Conservation (phyloP, 768 basidiomycete genomes). For the Leucocoprinus birnbaumii region DNA sequence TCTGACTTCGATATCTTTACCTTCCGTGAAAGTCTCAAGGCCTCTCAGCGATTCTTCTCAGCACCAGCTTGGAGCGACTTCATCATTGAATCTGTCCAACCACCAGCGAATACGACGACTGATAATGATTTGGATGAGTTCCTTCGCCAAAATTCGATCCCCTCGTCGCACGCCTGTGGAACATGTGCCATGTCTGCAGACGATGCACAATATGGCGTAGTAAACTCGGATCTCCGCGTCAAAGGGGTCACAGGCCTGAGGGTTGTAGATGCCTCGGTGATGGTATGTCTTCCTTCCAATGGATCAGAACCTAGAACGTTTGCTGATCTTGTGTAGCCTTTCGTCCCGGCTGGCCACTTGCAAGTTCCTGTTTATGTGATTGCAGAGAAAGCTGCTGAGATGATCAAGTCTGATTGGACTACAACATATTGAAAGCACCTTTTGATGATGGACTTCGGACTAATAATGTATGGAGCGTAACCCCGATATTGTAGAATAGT, state of each 20-base stretch:
- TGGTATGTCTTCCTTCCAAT: slow-evolving; percentile 20
- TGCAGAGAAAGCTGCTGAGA: slow-evolving; percentile 16
- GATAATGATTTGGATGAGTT: slow-evolving; percentile 26
- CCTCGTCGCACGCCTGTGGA: slow-evolving; percentile 27
- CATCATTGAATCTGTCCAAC: slow-evolving; percentile 16
- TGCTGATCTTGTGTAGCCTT: slow-evolving; percentile 8
- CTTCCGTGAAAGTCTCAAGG: slow-evolving; percentile 19
- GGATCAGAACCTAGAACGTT: neutral
- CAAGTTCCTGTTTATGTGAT: slow-evolving; percentile 15
- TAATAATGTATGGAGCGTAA: too few species aligned
- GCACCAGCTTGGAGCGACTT: slow-evolving; percentile 21
- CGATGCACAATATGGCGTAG: slow-evolving; percentile 18
- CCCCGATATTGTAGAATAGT: too few species aligned
- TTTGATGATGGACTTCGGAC: too few species aligned
- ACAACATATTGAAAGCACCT: too few species aligned
- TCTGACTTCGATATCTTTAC: slow-evolving; percentile 20
- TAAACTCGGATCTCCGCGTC: slow-evolving; percentile 25
- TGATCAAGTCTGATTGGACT: slow-evolving; percentile 14
- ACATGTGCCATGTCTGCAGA: slow-evolving; percentile 28
- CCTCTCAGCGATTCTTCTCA: slow-evolving; percentile 16
- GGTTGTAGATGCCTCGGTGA: slow-evolving; percentile 36
- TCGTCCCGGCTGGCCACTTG: slow-evolving; percentile 14
- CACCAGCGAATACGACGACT: slow-evolving; percentile 8
- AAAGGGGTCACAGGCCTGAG: slow-evolving; percentile 31
- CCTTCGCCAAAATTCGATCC: slow-evolving; percentile 18